Evolutionary conservation across 805 yeast species (phyloP).

Genomic region (Candida pseudofarinosa): DNA sequence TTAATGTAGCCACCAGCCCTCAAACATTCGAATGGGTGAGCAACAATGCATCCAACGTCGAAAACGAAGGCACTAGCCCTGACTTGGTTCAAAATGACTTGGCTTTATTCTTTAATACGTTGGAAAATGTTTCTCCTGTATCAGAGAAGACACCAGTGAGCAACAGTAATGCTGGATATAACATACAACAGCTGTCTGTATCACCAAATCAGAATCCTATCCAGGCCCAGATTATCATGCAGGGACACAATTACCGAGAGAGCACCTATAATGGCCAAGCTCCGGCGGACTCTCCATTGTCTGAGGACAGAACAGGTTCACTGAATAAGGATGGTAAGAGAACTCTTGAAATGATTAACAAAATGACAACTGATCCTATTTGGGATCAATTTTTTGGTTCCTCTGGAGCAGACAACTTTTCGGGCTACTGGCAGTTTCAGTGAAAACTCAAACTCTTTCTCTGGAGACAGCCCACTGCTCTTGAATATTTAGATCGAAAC

Average conservation of each 20-base stretch:
- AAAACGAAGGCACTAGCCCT: neutral
- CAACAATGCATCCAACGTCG: constrained; percentile 11
- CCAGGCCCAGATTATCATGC: neutral
- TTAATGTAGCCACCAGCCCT: constrained; percentile 3
- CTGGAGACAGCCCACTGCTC: no score
- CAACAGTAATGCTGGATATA: neutral
- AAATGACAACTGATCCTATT: constrained; percentile 59
- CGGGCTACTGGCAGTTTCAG: neutral
- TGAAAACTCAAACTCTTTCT: no score
- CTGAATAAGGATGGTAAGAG: constrained; percentile 46
- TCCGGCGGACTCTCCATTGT: neutral
- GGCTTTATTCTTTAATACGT: constrained; percentile 46
- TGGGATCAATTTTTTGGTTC: constrained; percentile 62
- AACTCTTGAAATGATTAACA: constrained; percentile 58
- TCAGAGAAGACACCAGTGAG: constrained; percentile 3
- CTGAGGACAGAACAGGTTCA: neutral
- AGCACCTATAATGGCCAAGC: neutral
- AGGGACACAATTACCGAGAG: neutral
- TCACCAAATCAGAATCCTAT: constrained; percentile 7
- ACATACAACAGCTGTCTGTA: constrained; percentile 8
- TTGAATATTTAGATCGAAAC: neutral
- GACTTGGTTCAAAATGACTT: constrained; percentile 16
- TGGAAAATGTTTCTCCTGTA: constrained; percentile 29
- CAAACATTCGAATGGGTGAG: constrained; percentile 32
- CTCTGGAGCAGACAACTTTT: neutral